Conservation (phyloP, 768 basidiomycete species). For the Tricholoma sp. region DNA sequence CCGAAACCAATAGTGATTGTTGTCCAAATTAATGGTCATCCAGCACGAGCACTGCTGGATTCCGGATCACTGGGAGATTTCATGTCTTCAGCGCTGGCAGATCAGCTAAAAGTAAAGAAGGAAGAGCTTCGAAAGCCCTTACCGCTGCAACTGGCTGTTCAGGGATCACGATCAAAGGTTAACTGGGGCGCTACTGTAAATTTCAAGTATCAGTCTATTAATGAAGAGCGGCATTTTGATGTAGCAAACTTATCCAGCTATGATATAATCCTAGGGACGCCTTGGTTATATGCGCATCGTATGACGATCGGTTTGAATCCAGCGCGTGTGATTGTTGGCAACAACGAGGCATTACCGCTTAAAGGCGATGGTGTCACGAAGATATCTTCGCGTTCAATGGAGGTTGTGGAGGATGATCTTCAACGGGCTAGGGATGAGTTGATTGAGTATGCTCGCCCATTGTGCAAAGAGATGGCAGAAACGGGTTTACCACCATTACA, state of each 20-base stretch:
- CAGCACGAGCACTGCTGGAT: slow-evolving; percentile 29
- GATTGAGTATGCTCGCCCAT: slow-evolving; percentile 12
- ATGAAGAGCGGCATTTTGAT: slow-evolving; percentile 24
- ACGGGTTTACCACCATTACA: slow-evolving; percentile 18
- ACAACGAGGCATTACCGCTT: slow-evolving; percentile 10
- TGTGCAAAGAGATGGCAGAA: background rate
- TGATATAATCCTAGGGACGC: slow-evolving; percentile 36
- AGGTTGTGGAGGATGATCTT: slow-evolving; percentile 6
- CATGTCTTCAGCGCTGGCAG: slow-evolving; percentile 28
- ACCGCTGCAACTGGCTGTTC: slow-evolving; percentile 32
- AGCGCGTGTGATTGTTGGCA: slow-evolving; percentile 20
- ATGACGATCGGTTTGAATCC: slow-evolving; percentile 21
- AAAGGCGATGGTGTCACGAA: slow-evolving; percentile 7
- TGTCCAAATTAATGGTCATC: slow-evolving; percentile 26
- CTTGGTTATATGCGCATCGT: slow-evolving; percentile 29
- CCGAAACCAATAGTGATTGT: slow-evolving; percentile 30
- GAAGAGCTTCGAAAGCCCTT: slow-evolving; percentile 25
- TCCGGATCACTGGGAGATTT: slow-evolving; percentile 37
- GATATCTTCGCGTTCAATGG: slow-evolving; percentile 4
- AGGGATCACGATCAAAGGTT: slow-evolving; percentile 35
- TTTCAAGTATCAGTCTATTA: slow-evolving; percentile 31
- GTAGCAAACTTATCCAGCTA: slow-evolving; percentile 35
- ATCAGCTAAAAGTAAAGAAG: slow-evolving; percentile 27
- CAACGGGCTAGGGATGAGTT: slow-evolving; percentile 12
- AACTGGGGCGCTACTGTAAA: slow-evolving; percentile 19